Base-by-base conservation (phyloP, 306 rosid genomes). In the Amphicarpaea edgeworthii region DNA sequence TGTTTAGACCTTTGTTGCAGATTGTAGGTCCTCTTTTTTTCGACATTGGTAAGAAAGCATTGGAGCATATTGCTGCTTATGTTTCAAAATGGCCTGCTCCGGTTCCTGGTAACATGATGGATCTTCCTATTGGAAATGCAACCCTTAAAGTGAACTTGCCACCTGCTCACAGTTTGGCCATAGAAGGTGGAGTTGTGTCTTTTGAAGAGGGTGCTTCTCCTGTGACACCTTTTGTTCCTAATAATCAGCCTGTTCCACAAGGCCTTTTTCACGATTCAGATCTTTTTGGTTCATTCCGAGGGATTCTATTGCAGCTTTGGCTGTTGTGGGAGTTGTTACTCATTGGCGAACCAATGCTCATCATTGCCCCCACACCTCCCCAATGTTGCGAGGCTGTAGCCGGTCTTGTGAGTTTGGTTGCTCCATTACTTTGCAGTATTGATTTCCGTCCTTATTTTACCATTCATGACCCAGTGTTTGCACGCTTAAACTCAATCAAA, bases 371-470 rank as follows among this genome's bases (percentile, higher is more conserved):
- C 12, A 90, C 97, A 15, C 97, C 98, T 76, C 94, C 98, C 34
- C 98, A 93, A 73, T 91, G 97, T 85, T 89, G 93, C 73, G 97
- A 91, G 79, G 98, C 98, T 85, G 97, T 93, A 41, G 97, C 97
- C 40, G 77, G 94, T 80, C 98, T 93, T 79, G 97, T 93, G 71
- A 93, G 98, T 78, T 87, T 91, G 89, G 88, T 91, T 86, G 94
- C 98, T 10, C 98, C 98, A 23, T 75, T 93, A 83, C 93, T 90
- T 76, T 91, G 79, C 64, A 93, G 97, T 82, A 90, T 91, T 64
- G 98, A 91, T 72, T 93, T 91, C 77, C 83, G 98, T 79, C 98
- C 98, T 58, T 93, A 93, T 85, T 93, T 93, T 85, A 93, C 98
- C 65, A 93, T 93, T 76, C 97, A 93, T 51, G 96, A 87, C 73